Conservation (phyloP, 805 yeast genomes). For the Cyberlindnera lachancei region DNA sequence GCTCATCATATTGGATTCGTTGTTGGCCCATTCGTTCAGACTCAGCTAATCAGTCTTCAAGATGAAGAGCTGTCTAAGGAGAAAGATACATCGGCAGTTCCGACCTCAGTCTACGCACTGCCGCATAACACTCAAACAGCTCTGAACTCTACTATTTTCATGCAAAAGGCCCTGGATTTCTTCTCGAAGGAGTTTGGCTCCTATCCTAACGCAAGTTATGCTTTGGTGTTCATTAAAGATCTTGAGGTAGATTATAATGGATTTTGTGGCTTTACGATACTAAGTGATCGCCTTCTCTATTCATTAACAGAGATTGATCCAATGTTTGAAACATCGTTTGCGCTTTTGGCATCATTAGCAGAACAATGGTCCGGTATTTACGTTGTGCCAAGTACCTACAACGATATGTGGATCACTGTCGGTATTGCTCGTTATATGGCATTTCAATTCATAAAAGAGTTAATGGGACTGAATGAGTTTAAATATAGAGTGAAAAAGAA, state of each 20-base stretch:
- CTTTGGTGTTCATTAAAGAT: conserved; percentile 66
- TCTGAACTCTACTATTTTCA: conserved; percentile 65
- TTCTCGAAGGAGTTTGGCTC: conserved; percentile 87
- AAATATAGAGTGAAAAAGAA: conserved; percentile 59
- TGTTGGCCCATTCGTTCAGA: conserved; percentile 74
- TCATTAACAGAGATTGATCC: conserved; percentile 75
- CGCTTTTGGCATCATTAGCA: conserved; percentile 62
- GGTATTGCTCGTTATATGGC: conserved; percentile 87
- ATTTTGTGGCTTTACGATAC: conserved; percentile 68
- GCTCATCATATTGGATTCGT: conserved; percentile 97
- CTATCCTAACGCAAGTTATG: conserved; percentile 80
- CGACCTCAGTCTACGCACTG: conserved; percentile 54
- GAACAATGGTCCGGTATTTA: conserved; percentile 92
- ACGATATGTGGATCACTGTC: conserved; percentile 83
- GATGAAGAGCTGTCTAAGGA: conserved; percentile 30
- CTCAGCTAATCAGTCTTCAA: conserved; percentile 41
- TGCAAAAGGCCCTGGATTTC: conserved; percentile 74
- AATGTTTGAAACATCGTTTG: conserved; percentile 59
- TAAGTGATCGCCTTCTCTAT: conserved; percentile 57
- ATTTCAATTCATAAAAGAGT: conserved; percentile 51
- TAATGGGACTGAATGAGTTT: conserved; percentile 82
- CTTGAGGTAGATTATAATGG: conserved; percentile 42
- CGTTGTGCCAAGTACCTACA: conserved; percentile 69
- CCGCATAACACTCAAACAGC: conserved; percentile 53
- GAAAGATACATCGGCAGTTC: conserved; percentile 34